phyloP scores from a whole-genome alignment of 2,329 filamentous ascomycete genomes.

The Fusarium brachygibbosum region DNA sequence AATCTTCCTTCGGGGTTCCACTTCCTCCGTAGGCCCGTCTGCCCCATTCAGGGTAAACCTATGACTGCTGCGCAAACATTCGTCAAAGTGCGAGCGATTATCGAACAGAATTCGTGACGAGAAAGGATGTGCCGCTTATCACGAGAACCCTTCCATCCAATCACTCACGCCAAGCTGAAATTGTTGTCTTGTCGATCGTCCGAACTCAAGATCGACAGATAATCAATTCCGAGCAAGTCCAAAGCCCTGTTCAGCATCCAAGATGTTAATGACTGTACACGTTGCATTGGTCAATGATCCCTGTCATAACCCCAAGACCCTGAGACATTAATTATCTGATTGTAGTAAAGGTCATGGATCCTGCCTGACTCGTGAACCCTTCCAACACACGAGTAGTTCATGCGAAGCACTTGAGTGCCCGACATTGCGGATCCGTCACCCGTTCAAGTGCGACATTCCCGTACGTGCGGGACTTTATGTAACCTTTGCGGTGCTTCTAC shows the following conservation, averaged over 20 bases:
- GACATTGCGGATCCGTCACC: slow-evolving; percentile 10
- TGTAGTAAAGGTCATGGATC: background rate
- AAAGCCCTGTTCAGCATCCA: background rate
- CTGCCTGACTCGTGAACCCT: background rate
- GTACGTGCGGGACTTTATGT: slow-evolving; percentile 5
- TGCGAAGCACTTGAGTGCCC: background rate
- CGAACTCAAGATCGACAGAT: slow-evolving; percentile 2
- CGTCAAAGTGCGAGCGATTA: background rate
- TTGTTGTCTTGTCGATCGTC: background rate
- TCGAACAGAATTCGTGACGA: background rate
- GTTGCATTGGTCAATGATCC: background rate
- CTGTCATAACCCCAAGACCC: background rate
- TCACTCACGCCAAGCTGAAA: background rate
- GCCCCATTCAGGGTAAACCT: background rate
- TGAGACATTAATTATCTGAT: background rate
- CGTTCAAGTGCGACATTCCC: background rate
- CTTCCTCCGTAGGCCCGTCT: too few species aligned
- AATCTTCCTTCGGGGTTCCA: too few species aligned
- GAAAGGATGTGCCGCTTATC: background rate
- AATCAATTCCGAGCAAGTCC: background rate
- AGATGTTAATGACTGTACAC: background rate
- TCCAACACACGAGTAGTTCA: background rate
- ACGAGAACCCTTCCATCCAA: background rate
- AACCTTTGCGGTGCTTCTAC: background rate
- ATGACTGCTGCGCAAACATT: background rate